Evolutionary conservation across 495 filamentous ascomycete species (phyloP).

Genomic region (Penicillium pulvis): DNA sequence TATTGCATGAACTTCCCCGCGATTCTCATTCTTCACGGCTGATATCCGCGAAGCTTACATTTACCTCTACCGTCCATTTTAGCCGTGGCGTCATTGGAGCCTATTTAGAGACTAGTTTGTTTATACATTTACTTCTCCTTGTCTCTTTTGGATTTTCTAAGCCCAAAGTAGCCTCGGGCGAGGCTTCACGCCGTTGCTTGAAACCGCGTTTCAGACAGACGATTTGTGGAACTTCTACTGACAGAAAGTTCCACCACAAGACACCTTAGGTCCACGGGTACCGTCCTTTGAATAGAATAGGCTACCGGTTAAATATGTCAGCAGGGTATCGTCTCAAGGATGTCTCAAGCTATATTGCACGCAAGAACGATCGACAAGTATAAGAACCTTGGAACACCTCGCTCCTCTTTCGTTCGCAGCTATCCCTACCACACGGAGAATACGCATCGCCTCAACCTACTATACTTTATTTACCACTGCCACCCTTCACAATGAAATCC

Average conservation of each 20-base stretch:
- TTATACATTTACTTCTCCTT: background rate
- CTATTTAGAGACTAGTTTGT: background rate
- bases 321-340: background rate
- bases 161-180: background rate
- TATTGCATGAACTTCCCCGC: background rate
- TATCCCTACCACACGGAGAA: background rate
- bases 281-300: slow-evolving; percentile 1
- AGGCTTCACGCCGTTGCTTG: background rate
- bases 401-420: no score
- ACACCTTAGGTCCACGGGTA: background rate
- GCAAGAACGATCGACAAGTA: background rate
- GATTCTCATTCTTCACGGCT: background rate
- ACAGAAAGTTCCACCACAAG: background rate
- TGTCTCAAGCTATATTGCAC: background rate
- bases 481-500: background rate
- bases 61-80: background rate
- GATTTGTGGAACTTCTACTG: slow-evolving; percentile 4
- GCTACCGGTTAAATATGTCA: slow-evolving; percentile 4
- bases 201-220: slow-evolving; percentile 1
- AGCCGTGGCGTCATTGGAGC: background rate
- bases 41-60: background rate
- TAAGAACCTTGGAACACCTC: background rate
- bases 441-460: no score
- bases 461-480: background rate
- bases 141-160: background rate